phyloP scores from a whole-genome alignment of 495 filamentous ascomycete species.

The Neurospora hispaniola region DNA sequence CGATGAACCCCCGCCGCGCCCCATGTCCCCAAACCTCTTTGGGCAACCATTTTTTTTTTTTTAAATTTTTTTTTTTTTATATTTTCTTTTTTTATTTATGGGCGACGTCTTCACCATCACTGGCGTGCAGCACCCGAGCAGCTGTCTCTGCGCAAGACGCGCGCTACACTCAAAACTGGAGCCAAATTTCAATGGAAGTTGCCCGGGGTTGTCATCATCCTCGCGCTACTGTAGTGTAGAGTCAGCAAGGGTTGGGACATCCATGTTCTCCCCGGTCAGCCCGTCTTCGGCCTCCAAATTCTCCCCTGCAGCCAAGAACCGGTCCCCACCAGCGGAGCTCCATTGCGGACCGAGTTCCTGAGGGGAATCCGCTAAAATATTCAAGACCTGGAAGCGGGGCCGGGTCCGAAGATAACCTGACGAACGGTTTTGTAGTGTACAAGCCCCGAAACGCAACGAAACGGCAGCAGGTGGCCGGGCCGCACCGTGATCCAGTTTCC shows the following conservation, averaged over 20 bases:
- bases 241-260: neutral
- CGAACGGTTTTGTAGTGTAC: neutral
- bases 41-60: neutral
- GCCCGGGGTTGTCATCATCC: neutral
- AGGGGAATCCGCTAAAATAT: neutral
- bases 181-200: neutral
- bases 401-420: neutral
- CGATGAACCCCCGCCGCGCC: neutral
- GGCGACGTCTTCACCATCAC: neutral
- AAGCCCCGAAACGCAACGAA: neutral
- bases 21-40: neutral
- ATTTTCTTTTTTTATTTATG: neutral
- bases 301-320: neutral
- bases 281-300: neutral
- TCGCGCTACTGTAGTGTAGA: neutral
- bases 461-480: neutral
- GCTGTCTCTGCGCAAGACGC: neutral
- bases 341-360: neutral
- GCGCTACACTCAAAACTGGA: neutral
- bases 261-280: neutral
- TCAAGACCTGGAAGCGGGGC: neutral
- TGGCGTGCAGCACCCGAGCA: neutral
- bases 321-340: neutral
- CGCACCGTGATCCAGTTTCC: neutral
- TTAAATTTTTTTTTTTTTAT: too few relatives aligned